A percentile compares a stretch with the other conserved stretches of the same genome.
Conservation (phyloP, 2,329 filamentous ascomycete genomes). For the Neofusicoccum ribis region DNA sequence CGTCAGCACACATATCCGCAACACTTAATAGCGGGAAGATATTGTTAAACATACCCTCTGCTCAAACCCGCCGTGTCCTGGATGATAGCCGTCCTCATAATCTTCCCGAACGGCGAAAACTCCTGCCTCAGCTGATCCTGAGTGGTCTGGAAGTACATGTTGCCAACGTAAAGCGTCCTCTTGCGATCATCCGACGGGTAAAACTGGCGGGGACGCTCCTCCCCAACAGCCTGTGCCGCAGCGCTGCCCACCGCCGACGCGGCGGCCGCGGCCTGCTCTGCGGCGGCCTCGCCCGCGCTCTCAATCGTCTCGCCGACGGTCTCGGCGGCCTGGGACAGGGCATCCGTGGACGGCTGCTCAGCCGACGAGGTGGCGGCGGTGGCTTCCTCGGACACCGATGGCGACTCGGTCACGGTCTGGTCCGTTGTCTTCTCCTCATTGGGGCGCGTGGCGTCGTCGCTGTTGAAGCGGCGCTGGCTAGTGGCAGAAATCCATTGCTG, state of each 20-base stretch:
- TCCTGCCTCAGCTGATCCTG: conserved; percentile 60
- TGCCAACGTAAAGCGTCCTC: conserved; percentile 63
- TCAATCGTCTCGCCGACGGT: not conserved
- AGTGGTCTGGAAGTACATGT: conserved; percentile 69
- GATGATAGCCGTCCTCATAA: conserved; percentile 57
- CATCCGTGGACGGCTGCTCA: conserved; percentile 25
- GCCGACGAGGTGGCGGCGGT: conserved; percentile 25
- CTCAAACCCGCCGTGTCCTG: conserved; percentile 64
- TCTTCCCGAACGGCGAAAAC: conserved; percentile 59
- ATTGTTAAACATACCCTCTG: conserved; percentile 59
- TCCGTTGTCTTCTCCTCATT: conserved; percentile 33
- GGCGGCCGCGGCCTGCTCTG: conserved; percentile 24
- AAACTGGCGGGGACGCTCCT: conserved; percentile 18
- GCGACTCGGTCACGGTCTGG: conserved; percentile 30
- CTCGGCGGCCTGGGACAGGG: not conserved
- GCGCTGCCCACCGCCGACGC: conserved; percentile 23
- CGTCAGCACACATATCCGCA: too few relatives aligned
- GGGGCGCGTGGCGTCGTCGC: conserved; percentile 41
- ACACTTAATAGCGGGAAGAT: too few relatives aligned
- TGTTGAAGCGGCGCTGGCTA: conserved; percentile 49
- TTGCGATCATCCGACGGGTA: conserved; percentile 15
- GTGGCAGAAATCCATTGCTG: conserved; percentile 40
- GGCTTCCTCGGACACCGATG: not conserved
- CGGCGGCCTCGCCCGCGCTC: too few relatives aligned
- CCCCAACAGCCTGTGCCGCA: conserved; percentile 19